These are phyloP conservation scores for Acer negundo DNA, from an alignment of 345 rosid species.

Conservation along the genomic window DNA sequence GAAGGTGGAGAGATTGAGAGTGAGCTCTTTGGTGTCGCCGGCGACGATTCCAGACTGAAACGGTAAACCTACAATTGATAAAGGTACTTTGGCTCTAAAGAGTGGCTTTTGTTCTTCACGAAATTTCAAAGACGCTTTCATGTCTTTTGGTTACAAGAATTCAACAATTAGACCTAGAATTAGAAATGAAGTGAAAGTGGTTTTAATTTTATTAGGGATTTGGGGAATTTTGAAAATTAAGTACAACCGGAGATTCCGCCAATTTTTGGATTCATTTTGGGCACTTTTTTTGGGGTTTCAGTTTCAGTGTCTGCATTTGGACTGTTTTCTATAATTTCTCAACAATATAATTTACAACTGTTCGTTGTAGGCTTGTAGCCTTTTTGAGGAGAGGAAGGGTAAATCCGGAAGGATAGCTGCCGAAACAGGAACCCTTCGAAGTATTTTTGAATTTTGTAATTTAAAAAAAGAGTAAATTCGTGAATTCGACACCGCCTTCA, in stretches of 20 bases:
- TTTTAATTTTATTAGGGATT: not conserved
- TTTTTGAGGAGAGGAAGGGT: not conserved
- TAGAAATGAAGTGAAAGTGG: not conserved
- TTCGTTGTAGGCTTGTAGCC: no score
- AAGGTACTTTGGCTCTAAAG: slow-evolving; percentile 78
- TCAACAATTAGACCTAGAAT: not conserved
- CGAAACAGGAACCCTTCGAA: no score
- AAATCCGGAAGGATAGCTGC: not conserved
- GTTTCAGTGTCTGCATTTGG: not conserved
- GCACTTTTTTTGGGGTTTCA: not conserved
- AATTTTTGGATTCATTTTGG: slow-evolving; percentile 7
- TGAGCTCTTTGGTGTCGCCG: slow-evolving; percentile 83
- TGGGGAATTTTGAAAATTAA: not conserved
- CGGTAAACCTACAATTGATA: slow-evolving; percentile 74
- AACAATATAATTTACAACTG: no score
- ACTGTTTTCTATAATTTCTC: no score
- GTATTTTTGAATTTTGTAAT: no score
- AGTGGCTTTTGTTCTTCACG: slow-evolving; percentile 88
- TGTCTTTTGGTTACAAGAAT: slow-evolving; percentile 12
- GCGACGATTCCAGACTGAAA: slow-evolving; percentile 91
- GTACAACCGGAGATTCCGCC: slow-evolving; percentile 31
- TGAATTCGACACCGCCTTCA: no score
- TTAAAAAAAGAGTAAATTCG: no score
- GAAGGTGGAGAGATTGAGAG: slow-evolving; percentile 73
- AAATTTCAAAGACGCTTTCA: slow-evolving; percentile 94